Percentiles rank a stretch among this genome's conserved stretches.
Evolutionary conservation across 2,329 filamentous ascomycete species (phyloP).

Genomic region (Hawksworthiomyces lignivorus): DNA sequence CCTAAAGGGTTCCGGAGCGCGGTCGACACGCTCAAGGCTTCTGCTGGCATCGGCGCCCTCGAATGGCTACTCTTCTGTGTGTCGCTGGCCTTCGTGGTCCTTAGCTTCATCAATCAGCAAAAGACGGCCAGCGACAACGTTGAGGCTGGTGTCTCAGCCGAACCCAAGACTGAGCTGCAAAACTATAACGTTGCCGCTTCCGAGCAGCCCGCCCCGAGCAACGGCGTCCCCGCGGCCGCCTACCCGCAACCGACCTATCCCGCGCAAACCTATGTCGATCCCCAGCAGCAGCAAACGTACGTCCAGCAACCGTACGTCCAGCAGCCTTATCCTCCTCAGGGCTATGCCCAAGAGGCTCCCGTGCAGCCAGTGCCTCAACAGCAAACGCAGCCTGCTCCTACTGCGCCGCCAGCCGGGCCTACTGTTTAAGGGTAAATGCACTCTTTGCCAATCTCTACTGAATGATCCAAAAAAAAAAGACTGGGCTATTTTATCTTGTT

Average conservation of each 20-base stretch:
- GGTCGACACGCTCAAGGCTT: conserved; percentile 15
- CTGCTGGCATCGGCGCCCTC: conserved; percentile 16
- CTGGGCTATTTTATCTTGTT: no score
- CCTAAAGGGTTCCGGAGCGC: conserved; percentile 4
- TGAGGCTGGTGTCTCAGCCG: neutral
- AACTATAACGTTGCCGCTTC: conserved; percentile 2
- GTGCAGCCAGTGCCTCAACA: no score
- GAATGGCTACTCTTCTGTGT: conserved; percentile 16
- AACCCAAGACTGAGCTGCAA: conserved; percentile 7
- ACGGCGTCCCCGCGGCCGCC: neutral
- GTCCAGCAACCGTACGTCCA: no score
- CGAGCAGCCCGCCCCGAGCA: neutral
- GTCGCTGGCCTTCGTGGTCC: conserved; percentile 8
- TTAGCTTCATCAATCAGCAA: conserved; percentile 3
- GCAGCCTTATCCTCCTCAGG: no score
- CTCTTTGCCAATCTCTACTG: no score
- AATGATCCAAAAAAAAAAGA: no score
- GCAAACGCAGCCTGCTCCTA: no score
- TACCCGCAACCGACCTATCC: neutral
- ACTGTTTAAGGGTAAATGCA: no score
- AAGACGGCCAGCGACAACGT: neutral
- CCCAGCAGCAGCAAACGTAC: no score
- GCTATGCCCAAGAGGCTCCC: no score
- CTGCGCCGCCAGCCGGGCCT: no score
- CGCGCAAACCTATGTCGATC: no score